phyloP scores from a whole-genome alignment of 257 asterid genomes.

The Solanum okadae region DNA sequence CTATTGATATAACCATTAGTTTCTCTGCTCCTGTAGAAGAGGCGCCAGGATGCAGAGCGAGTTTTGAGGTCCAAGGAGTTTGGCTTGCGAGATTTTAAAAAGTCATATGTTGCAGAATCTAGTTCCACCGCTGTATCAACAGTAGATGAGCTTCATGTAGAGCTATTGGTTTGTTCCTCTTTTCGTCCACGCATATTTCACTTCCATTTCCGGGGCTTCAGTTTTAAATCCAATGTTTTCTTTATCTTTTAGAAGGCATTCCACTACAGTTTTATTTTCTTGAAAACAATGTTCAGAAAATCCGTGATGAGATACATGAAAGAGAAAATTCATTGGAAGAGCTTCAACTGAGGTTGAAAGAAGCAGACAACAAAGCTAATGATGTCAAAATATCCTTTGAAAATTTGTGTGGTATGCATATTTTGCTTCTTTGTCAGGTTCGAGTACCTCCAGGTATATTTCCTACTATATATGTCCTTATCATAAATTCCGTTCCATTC shows the following conservation, averaged over 20 bases:
- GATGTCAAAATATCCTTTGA: slow-evolving; percentile 37
- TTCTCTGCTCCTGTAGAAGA: slow-evolving; percentile 34
- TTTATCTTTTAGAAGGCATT: background rate
- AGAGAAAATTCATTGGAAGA: slow-evolving; percentile 38
- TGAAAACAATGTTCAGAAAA: slow-evolving; percentile 40
- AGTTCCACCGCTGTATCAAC: slow-evolving; percentile 39
- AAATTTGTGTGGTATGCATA: slow-evolving; percentile 54
- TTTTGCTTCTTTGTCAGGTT: slow-evolving; percentile 4
- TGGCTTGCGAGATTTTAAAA: slow-evolving; percentile 52
- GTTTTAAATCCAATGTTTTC: background rate
- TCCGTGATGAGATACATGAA: slow-evolving; percentile 39
- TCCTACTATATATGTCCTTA: background rate
- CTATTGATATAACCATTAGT: background rate
- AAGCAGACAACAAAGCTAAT: slow-evolving; percentile 44
- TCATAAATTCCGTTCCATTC: slow-evolving; percentile 1
- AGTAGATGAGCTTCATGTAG: slow-evolving; percentile 64
- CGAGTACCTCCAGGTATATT: background rate
- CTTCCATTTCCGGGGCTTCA: background rate
- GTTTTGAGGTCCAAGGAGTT: slow-evolving; percentile 40
- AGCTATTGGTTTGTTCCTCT: slow-evolving; percentile 49
- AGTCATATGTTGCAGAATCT: slow-evolving; percentile 40
- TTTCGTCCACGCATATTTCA: background rate
- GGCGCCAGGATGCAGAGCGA: slow-evolving; percentile 38
- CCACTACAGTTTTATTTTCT: background rate
- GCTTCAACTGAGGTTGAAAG: slow-evolving; percentile 37